A percentile compares a stretch with the other conserved stretches of the same genome.
Conservation (phyloP, 352 stramenopile genomes). For the Globisporangium radiosum region DNA sequence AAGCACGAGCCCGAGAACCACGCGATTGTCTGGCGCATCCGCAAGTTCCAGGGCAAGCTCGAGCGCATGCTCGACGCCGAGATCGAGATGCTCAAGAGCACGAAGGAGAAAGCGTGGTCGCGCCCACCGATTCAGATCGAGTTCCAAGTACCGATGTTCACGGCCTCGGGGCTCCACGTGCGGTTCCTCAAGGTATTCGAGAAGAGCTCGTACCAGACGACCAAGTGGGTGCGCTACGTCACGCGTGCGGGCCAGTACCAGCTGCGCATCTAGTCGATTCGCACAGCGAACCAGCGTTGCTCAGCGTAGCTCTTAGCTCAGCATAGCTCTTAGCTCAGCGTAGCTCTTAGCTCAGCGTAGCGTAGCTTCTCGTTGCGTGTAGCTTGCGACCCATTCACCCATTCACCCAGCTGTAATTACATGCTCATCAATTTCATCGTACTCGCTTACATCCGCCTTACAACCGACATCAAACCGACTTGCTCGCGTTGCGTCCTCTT, state of each 20-base stretch:
- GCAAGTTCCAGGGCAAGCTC: slow-evolving; percentile 94
- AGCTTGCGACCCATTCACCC: too few relatives aligned
- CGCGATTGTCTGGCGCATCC: slow-evolving; percentile 97
- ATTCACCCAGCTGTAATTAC: too few relatives aligned
- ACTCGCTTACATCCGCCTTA: too few relatives aligned
- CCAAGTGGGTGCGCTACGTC: slow-evolving; percentile 98
- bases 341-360: too few relatives aligned
- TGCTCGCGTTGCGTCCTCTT: neutral
- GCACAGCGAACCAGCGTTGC: too few relatives aligned
- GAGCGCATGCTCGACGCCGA: slow-evolving; percentile 94
- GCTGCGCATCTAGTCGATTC: slow-evolving; percentile 88
- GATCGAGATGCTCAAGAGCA: slow-evolving; percentile 96
- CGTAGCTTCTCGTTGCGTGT: too few relatives aligned
- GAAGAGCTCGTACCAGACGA: slow-evolving; percentile 97
- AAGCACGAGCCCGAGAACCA: slow-evolving; percentile 98
- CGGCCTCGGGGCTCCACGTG: slow-evolving; percentile 95
- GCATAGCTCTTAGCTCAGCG: too few relatives aligned
- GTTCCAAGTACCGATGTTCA: slow-evolving; percentile 99
- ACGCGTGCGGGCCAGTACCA: slow-evolving; percentile 97
- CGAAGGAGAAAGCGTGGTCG: slow-evolving; percentile 95
- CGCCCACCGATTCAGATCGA: slow-evolving; percentile 96
- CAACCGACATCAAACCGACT: too few relatives aligned
- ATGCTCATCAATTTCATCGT: neutral
- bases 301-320: too few relatives aligned
- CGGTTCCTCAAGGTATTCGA: slow-evolving; percentile 98